These are phyloP conservation scores for Pyrenochaeta sp. DNA, from an alignment of 2,329 filamentous ascomycete species.

Conservation along the genomic window DNA sequence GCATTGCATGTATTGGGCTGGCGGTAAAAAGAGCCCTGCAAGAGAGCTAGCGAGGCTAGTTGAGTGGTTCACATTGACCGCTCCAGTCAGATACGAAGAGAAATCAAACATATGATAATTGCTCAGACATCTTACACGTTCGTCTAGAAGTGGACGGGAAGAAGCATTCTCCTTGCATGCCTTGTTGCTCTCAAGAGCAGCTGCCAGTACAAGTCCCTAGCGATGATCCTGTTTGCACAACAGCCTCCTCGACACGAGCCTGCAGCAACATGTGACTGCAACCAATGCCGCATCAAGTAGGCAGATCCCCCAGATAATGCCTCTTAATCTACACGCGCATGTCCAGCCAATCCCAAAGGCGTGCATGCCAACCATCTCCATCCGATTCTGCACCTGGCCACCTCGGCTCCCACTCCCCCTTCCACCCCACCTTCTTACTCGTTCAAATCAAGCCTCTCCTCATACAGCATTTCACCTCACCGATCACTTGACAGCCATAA, in stretches of 20 bases:
- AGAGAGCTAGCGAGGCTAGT: neutral
- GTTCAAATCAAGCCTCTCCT: neutral
- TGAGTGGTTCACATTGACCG: neutral
- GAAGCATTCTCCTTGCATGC: neutral
- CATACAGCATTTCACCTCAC: neutral
- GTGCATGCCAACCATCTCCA: neutral
- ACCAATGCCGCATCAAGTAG: neutral
- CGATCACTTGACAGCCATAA: neutral
- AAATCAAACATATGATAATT: slow-evolving; percentile 1
- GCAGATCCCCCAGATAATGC: neutral
- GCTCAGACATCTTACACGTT: neutral
- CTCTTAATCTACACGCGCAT: neutral
- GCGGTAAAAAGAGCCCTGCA: slow-evolving; percentile 4
- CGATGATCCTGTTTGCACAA: neutral
- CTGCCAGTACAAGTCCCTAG: too few relatives aligned
- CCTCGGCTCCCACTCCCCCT: neutral
- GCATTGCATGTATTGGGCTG: slow-evolving; percentile 2
- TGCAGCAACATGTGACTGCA: neutral
- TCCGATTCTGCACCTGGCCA: neutral
- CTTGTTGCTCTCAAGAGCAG: too few relatives aligned
- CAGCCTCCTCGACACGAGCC: neutral
- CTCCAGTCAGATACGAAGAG: neutral
- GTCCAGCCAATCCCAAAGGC: neutral
- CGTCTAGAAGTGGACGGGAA: neutral
- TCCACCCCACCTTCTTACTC: neutral